These are phyloP conservation scores for Lanmaoa rubissima DNA, from an alignment of 768 basidiomycete genomes.

Conservation along the genomic window DNA sequence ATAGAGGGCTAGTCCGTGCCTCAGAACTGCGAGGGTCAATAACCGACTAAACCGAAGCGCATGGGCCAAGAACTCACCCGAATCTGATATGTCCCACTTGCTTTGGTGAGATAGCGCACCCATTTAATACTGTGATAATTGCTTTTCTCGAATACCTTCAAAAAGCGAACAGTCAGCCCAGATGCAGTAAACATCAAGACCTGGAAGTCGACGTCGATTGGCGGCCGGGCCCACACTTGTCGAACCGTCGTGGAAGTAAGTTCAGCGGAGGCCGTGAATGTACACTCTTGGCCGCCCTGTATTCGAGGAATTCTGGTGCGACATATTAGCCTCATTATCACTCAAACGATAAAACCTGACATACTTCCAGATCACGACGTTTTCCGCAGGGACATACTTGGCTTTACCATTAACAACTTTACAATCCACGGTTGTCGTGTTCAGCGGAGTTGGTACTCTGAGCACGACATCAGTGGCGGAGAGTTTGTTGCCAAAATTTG, in stretches of 20 bases:
- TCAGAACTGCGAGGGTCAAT: slow-evolving; percentile 27
- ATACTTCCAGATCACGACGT: slow-evolving; percentile 97
- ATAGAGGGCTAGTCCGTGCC: slow-evolving; percentile 11
- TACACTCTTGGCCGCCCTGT: slow-evolving; percentile 90
- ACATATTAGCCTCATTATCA: not conserved
- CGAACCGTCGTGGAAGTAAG: slow-evolving; percentile 87
- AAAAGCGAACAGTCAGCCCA: slow-evolving; percentile 91
- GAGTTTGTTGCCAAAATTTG: slow-evolving; percentile 88
- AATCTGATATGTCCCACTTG: slow-evolving; percentile 91
- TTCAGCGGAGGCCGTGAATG: slow-evolving; percentile 77
- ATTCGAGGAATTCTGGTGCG: slow-evolving; percentile 78
- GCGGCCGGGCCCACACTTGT: slow-evolving; percentile 97
- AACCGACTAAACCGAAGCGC: not conserved
- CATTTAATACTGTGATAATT: slow-evolving; percentile 95
- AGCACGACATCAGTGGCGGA: slow-evolving; percentile 91
- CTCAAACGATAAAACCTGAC: slow-evolving; percentile 32
- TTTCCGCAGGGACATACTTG: slow-evolving; percentile 95
- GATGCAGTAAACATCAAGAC: slow-evolving; percentile 99
- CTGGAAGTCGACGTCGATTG: slow-evolving; percentile 98
- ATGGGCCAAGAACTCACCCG: slow-evolving; percentile 56
- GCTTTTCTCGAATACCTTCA: slow-evolving; percentile 97
- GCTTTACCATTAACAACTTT: slow-evolving; percentile 93
- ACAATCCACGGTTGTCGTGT: slow-evolving; percentile 89
- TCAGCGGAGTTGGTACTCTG: slow-evolving; percentile 94
- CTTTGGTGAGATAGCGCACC: slow-evolving; percentile 94